Evolutionary conservation across 2,329 filamentous ascomycete species (phyloP).

Genomic region (Ceratocystis cubensis): DNA sequence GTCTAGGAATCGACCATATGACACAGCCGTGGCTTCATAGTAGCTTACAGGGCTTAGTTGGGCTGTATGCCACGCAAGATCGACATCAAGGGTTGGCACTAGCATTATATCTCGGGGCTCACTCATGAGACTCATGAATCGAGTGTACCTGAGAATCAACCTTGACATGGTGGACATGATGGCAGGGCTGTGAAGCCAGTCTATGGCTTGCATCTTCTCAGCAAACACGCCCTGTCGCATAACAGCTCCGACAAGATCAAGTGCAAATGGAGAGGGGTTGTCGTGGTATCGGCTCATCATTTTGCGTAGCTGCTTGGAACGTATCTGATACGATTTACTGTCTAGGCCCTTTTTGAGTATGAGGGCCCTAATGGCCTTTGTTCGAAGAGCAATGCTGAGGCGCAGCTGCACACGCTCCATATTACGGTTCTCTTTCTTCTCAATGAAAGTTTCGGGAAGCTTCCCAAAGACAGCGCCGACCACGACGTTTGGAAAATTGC

Average conservation of each 20-base stretch:
- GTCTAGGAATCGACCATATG: constrained; percentile 51
- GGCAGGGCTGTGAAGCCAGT: constrained; percentile 65
- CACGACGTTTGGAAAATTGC: constrained; percentile 47
- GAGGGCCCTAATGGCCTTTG: not conserved
- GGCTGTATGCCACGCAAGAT: constrained; percentile 71
- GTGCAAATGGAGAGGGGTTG: constrained; percentile 50
- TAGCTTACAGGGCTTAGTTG: constrained; percentile 56
- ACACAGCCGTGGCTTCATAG: constrained; percentile 41
- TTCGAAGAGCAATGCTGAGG: not conserved
- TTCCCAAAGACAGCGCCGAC: constrained; percentile 29
- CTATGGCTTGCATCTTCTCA: constrained; percentile 60
- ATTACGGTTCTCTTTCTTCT: not conserved
- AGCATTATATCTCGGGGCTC: constrained; percentile 35
- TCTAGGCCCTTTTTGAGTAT: not conserved
- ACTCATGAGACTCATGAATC: constrained; percentile 51
- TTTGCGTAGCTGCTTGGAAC: constrained; percentile 34
- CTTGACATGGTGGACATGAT: constrained; percentile 50
- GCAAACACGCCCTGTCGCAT: constrained; percentile 53
- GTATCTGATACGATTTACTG: not conserved
- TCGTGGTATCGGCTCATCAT: constrained; percentile 63
- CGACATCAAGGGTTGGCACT: constrained; percentile 63
- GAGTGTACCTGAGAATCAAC: constrained; percentile 50
- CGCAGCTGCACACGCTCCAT: constrained; percentile 12
- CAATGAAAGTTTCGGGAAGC: not conserved
- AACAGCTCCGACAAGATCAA: constrained; percentile 54